phyloP scores from a whole-genome alignment of 208 protist species.

The Wallacemonas sp. region DNA sequence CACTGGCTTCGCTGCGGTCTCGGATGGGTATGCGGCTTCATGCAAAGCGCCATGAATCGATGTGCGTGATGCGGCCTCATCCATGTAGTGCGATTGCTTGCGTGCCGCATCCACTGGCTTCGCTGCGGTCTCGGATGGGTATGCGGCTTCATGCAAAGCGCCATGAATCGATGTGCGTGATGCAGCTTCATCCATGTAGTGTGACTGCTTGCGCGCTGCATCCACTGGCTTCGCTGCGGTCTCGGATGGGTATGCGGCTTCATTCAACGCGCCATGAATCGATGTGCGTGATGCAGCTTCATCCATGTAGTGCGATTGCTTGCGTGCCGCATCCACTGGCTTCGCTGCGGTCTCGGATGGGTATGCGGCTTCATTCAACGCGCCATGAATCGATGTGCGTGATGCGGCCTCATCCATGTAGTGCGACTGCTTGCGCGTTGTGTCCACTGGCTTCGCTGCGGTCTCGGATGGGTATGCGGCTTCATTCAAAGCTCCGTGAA shows the following conservation, averaged over 20 bases:
- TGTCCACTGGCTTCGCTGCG: background rate
- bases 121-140: background rate
- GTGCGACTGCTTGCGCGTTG: slow-evolving; percentile 7
- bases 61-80: background rate
- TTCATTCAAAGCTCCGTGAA: slow-evolving; percentile 2
- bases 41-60: slow-evolving; percentile 2
- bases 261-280: no score
- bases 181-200: background rate
- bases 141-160: background rate
- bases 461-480: background rate
- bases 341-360: background rate
- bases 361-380: background rate
- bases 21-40: background rate
- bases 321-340: background rate
- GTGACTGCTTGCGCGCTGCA: slow-evolving; percentile 1
- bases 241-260: background rate
- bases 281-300: slow-evolving; percentile 5
- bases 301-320: slow-evolving; percentile 11
- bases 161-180: background rate
- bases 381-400: slow-evolving; percentile 8
- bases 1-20: background rate
- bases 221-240: background rate
- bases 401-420: slow-evolving; percentile 9
- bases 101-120: background rate
- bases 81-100: background rate